Conservation (phyloP, 306 rosid genomes). For the Luffa acutangula region DNA sequence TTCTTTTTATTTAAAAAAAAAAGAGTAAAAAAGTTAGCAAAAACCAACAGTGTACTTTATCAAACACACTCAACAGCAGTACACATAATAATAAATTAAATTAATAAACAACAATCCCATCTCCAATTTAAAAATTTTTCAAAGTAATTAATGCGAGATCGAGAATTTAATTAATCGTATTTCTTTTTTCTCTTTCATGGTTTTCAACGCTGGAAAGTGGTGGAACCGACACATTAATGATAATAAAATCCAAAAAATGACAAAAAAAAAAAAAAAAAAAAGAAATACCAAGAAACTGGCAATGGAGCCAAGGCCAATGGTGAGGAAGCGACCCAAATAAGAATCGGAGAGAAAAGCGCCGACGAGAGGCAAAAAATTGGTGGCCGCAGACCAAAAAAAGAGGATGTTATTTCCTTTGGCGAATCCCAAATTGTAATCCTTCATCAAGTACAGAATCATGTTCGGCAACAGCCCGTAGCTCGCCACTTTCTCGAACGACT, state of each 20-base stretch:
- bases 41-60: neutral
- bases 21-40: neutral
- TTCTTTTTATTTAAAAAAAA: too few species aligned
- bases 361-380: slow-evolving; percentile 39
- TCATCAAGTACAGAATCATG: slow-evolving; percentile 45
- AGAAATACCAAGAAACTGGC: slow-evolving; percentile 33
- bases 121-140: neutral
- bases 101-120: neutral
- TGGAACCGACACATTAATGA: neutral
- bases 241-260: neutral
- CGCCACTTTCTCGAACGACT: slow-evolving; percentile 47
- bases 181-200: neutral
- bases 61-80: too few species aligned
- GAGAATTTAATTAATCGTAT: neutral
- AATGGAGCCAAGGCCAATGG: slow-evolving; percentile 47
- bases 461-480: slow-evolving; percentile 47
- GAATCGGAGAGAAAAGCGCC: slow-evolving; percentile 71
- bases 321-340: slow-evolving; percentile 49
- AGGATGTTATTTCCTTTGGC: slow-evolving; percentile 31
- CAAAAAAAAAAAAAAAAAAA: neutral
- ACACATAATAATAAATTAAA: too few species aligned
- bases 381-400: slow-evolving; percentile 41
- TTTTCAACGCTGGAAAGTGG: neutral
- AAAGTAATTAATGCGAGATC: neutral
- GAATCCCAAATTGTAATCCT: slow-evolving; percentile 28